phyloP scores from a whole-genome alignment of 2,329 filamentous ascomycete species.

The Ilyonectria mors-panacis region DNA sequence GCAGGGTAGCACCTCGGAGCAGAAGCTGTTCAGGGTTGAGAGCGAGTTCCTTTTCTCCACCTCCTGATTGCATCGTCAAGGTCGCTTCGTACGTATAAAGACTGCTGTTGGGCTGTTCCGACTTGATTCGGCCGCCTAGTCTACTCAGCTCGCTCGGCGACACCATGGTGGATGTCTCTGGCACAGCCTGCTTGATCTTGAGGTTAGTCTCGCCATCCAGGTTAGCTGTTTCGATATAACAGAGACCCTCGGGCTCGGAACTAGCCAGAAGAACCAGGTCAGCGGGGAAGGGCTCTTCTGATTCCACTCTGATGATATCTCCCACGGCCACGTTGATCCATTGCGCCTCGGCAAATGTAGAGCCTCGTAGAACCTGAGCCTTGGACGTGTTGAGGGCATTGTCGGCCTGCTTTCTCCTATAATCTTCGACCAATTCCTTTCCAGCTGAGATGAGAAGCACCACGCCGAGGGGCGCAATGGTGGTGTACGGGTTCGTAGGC shows the following conservation, averaged over 20 bases:
- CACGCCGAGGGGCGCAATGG: constrained; percentile 92
- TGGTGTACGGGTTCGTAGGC: constrained; percentile 95
- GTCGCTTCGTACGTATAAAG: constrained; percentile 98
- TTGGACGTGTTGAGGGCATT: constrained; percentile 90
- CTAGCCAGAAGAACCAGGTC: constrained; percentile 93
- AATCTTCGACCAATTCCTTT: constrained; percentile 96
- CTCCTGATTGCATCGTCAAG: constrained; percentile 89
- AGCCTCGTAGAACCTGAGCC: constrained; percentile 85
- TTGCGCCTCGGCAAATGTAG: constrained; percentile 86
- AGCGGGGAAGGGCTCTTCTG: constrained; percentile 94
- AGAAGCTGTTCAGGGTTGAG: constrained; percentile 93
- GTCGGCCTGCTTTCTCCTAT: constrained; percentile 89
- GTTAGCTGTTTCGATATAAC: constrained; percentile 99
- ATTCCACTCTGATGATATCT: constrained; percentile 93
- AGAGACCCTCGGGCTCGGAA: constrained; percentile 96
- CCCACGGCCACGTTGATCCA: constrained; percentile 96
- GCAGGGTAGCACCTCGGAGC: constrained; percentile 90
- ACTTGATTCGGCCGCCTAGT: constrained; percentile 87
- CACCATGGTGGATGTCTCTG: constrained; percentile 90
- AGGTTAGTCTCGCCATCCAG: constrained; percentile 98
- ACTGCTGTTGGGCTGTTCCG: constrained; percentile 98
- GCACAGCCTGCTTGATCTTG: constrained; percentile 98
- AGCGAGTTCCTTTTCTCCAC: constrained; percentile 92
- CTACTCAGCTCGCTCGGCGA: constrained; percentile 89
- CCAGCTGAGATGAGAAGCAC: constrained; percentile 95